These are phyloP conservation scores for Verbena officinalis DNA, from an alignment of 257 asterid species.

Conservation along the genomic window DNA sequence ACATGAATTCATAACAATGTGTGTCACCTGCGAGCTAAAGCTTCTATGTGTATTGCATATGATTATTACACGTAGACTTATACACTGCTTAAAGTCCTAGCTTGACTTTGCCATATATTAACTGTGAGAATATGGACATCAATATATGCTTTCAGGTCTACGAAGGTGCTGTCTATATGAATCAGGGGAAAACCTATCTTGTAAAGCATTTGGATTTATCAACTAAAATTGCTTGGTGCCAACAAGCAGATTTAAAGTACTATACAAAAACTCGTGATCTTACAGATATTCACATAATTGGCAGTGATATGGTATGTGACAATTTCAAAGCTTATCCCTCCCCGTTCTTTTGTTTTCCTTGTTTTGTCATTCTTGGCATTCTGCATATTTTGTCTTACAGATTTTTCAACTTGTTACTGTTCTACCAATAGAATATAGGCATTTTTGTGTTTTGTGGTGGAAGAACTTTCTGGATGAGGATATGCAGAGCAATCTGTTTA, in stretches of 20 bases:
- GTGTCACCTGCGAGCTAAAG: background rate
- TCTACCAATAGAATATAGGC: constrained; percentile 16
- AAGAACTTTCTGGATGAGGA: constrained; percentile 22
- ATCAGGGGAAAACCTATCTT: constrained; percentile 89
- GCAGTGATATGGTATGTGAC: constrained; percentile 68
- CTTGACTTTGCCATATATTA: constrained; percentile 12
- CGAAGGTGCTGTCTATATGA: constrained; percentile 97
- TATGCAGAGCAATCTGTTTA: background rate
- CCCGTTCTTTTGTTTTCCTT: background rate
- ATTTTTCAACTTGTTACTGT: constrained; percentile 18
- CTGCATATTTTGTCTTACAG: constrained; percentile 20
- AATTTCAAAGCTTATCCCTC: constrained; percentile 16
- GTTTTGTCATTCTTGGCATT: constrained; percentile 23
- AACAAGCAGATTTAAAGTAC: constrained; percentile 79
- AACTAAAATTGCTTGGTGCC: constrained; percentile 91
- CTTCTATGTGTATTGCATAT: background rate
- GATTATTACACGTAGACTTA: background rate
- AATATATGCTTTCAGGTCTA: constrained; percentile 59
- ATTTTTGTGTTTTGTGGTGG: constrained; percentile 15
- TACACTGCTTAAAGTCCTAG: constrained; percentile 17
- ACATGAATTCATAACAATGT: background rate
- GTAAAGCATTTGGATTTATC: constrained; percentile 80
- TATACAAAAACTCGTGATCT: constrained; percentile 88
- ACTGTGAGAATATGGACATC: constrained; percentile 15
- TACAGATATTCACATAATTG: constrained; percentile 80